Evolutionary conservation across 192 early-diverging fungal genomes (phyloP), one percentile per base, ranked within the genome.

Genomic region (Thoreauomyces humboldtii): DNA sequence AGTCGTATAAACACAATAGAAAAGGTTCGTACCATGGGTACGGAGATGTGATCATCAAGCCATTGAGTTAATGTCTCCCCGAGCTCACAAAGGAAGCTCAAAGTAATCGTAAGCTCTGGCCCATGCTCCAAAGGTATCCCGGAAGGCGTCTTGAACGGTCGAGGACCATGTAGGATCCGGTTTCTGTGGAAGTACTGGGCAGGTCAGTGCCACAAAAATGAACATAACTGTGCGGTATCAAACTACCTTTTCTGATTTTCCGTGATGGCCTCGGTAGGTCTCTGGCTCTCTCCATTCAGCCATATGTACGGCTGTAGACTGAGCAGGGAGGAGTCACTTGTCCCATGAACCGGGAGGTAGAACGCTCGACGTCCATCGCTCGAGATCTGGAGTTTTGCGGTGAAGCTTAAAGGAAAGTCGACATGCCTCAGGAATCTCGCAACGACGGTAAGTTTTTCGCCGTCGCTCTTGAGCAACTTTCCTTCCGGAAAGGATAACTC

Each of bases 401-500:
- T 79, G 55, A 82, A 82, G 44, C 72, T 80, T 7, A 78, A 7
- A 22, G 81, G 72, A 14, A 19, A 5, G 7, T 53, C 42, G n/a
- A 52, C 67, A 17, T 25, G 19, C n/a, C 19, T 11, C 15, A 47
- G 31, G 60, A 80, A 80, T n/a, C 60, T 41, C 3, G 67, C 55
- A 7, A 75, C 67, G 29, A 79, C 67, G 4, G 81, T 61, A 17
- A 83, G 62, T 37, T 70, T 73, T 43, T 76, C 76, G 0, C 81
- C 81, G 41, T 78, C 77, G 32, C 67, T 67, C 61, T 78, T 78
- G 15, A 83, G 63, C 19, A 80, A 61, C 46, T 69, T 74, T 12
- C 81, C 81, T 48, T 83, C 81, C 21, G 81, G 81, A 63, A 80
- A 83, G 17, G 66, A 15, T 0, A 83, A 43, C 22, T 80, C 77